These are phyloP conservation scores for Xanthoconium separans DNA, from an alignment of 1,284 basidiomycete genomes.

Conservation along the genomic window DNA sequence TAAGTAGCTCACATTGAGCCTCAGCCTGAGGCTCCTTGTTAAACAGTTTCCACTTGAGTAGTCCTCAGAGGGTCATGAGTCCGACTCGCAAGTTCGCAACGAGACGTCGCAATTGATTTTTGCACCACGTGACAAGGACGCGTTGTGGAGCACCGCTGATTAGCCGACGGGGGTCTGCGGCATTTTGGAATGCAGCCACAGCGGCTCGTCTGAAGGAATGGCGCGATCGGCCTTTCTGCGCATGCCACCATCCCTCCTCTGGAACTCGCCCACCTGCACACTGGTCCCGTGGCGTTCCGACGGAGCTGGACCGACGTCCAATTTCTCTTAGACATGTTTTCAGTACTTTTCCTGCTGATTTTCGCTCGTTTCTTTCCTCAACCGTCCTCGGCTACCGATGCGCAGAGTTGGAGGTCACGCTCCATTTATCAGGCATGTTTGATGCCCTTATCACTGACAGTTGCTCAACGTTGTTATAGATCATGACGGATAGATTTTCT, in stretches of 20 bases:
- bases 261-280: neutral
- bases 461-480: constrained; percentile 18
- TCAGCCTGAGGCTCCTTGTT: no score
- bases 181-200: constrained; percentile 22
- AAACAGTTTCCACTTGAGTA: no score
- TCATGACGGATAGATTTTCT: constrained; percentile 78
- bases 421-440: constrained; percentile 42
- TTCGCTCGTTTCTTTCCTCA: constrained; percentile 7
- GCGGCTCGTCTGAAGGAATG: constrained; percentile 1
- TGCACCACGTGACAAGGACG: constrained; percentile 27
- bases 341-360: constrained; percentile 9
- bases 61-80: no score
- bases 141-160: constrained; percentile 15
- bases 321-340: constrained; percentile 2
- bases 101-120: constrained; percentile 26
- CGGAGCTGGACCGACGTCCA: neutral
- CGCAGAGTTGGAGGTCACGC: constrained; percentile 38
- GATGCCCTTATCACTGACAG: neutral
- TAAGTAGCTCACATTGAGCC: no score
- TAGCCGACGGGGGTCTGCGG: constrained; percentile 27
- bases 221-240: neutral
- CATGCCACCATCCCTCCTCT: constrained; percentile 9
- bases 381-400: constrained; percentile 32
- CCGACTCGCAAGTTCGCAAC: no score
- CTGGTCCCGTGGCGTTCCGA: constrained; percentile 2